Base-by-base conservation (phyloP, 1,139 yeast species). In the Tardiomyces digboiensis region DNA sequence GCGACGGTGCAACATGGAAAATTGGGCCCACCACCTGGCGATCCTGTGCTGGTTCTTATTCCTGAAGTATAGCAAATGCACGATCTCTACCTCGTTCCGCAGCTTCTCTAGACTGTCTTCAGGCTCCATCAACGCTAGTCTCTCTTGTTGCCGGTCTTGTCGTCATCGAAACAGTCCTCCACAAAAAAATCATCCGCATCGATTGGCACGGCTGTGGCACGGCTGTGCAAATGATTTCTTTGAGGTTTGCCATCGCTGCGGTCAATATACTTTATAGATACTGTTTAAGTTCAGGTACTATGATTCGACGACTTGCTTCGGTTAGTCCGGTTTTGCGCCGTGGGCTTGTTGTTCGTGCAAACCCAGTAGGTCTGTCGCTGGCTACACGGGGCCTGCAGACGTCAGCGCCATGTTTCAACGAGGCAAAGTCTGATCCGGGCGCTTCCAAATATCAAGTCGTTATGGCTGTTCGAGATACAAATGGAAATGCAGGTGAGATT, bases 1-100 rank as follows among this genome's bases (percentile, higher is more conserved):
- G 14, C 52, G 46, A 29, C 95, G 70, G 51, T 82, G 81, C 20
- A 84, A 58, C n/a, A 81, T 72, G 48, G 78, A 71, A 42, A 87
- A 66, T 48, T 76, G 72, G 46, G 67, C 73, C 89, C 95, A 87
- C 96, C 96, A 87, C 19, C 58, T 59, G 38, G 84, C 75, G 14
- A 72, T 74, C n/a, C 80, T 67, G 55, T 86, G 95, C 60, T 87
- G 96, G 58, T 85, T 85, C 49, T 71, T 70, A 59, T 81, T 82
- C 49, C 95, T 66, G 53, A 82, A 86, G 56, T 82, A 78, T 3
- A 85, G 52, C 39, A 86, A 60, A 52, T 77, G 82, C 7, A 84
- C 58, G 2, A 84, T 57, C 29, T 74, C 71, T 43, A 66, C 75
- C 60, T 87, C 95, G 42, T 63, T 72, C 29, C 33, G 33, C 16